These are phyloP conservation scores for Hypsizygus marmoreus DNA, from an alignment of 768 basidiomycete species.

Conservation along the genomic window DNA sequence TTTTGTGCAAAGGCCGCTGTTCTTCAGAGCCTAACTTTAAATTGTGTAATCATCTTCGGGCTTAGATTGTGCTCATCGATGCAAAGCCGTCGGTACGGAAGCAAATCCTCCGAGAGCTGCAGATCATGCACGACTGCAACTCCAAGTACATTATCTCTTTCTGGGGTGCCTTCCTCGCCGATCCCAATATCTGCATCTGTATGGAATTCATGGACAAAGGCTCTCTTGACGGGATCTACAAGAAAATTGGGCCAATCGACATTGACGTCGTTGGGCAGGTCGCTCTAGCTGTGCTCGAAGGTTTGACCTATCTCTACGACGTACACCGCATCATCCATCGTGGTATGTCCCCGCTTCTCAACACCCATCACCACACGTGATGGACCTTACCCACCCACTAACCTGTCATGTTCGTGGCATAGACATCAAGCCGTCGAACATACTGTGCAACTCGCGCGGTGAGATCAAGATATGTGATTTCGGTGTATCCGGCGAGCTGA, in stretches of 20 bases:
- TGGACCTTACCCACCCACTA: slow-evolving; percentile 3
- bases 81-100: slow-evolving; percentile 96
- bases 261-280: slow-evolving; percentile 93
- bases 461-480: slow-evolving; percentile 99
- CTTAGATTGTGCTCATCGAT: slow-evolving; percentile 91
- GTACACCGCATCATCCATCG: slow-evolving; percentile 98
- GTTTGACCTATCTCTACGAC: slow-evolving; percentile 96
- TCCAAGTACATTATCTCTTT: slow-evolving; percentile 95
- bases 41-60: slow-evolving; percentile 5
- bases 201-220: slow-evolving; percentile 98
- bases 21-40: slow-evolving; percentile 1
- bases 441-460: slow-evolving; percentile 90
- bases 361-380: slow-evolving; percentile 1
- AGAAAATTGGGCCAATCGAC: slow-evolving; percentile 90
- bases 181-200: slow-evolving; percentile 98
- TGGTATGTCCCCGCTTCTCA: slow-evolving; percentile 53
- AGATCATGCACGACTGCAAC: slow-evolving; percentile 98
- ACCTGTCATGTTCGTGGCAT: slow-evolving; percentile 22
- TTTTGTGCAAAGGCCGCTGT: neutral
- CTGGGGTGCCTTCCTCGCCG: slow-evolving; percentile 94
- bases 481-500: slow-evolving; percentile 97
- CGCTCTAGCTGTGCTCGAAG: slow-evolving; percentile 92
- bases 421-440: slow-evolving; percentile 99
- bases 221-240: slow-evolving; percentile 93
- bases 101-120: slow-evolving; percentile 95